Evolutionary conservation across 257 asterid species (phyloP).

Genomic region (Nicotiana tabacum): DNA sequence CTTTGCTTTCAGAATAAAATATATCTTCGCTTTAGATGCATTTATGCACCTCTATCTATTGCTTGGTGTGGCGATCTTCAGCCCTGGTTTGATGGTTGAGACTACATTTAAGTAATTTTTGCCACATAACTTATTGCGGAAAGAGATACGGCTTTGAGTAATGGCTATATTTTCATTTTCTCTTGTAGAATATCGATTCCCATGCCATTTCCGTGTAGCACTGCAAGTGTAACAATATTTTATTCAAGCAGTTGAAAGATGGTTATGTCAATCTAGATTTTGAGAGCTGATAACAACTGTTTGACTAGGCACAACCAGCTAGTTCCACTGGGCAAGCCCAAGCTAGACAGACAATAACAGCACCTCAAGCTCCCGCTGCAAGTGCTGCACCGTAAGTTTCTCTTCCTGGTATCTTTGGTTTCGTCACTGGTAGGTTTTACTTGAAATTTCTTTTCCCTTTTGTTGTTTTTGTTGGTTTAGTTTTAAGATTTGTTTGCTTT

Average conservation of each 20-base stretch:
- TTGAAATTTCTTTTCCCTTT: neutral
- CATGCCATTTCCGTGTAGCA: neutral
- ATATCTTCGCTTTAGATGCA: neutral
- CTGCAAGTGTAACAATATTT: neutral
- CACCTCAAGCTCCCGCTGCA: conserved; percentile 51
- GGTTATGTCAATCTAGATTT: neutral
- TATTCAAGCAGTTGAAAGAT: neutral
- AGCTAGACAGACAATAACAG: conserved; percentile 54
- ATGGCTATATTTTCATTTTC: neutral
- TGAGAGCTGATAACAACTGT: conserved; percentile 3
- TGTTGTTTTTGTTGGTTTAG: neutral
- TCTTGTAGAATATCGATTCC: neutral
- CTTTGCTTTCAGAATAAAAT: neutral
- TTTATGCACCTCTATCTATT: neutral
- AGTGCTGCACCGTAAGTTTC: conserved; percentile 49
- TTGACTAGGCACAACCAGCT: conserved; percentile 47
- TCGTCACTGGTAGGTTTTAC: neutral
- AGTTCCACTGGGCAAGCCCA: conserved; percentile 46
- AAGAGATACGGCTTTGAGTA: neutral
- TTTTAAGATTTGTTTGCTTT: conserved; percentile 7
- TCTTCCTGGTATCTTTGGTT: conserved; percentile 18
- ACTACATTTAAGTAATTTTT: neutral
- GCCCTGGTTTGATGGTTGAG: neutral
- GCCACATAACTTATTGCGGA: neutral
- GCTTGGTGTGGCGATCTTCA: neutral